Evolutionary conservation across 495 filamentous ascomycete species (phyloP), one percentile per base, ranked within the genome.

Genomic region (Niebla homalea): DNA sequence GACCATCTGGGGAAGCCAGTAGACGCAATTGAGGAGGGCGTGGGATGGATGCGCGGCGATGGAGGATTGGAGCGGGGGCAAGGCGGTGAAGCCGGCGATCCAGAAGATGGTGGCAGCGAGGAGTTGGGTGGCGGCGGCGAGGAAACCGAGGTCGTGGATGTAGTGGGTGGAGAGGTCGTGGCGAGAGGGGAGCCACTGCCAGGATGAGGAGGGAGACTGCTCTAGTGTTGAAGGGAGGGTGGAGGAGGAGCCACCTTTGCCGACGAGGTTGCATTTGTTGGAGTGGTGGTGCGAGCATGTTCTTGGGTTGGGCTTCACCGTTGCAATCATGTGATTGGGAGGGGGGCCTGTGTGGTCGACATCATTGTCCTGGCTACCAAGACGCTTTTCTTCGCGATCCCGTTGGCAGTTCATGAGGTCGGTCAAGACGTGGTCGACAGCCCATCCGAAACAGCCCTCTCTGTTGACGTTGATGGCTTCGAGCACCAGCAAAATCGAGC

Each of bases 361-460:
- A 8, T 7, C 8, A 12, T 32, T 32, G 29, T 7, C 14, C 29
- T 32, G 2, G 29, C 8, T 3, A 2, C 29, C 29, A 32, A 11
- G 12, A 7, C 5, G 2, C 7, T 3, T 32, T 7, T 32, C 26
- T 11, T 32, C 29, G 29, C 2, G 7, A 12, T 1, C 29, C 29
- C 3, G 10, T 12, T 32, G 8, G 3, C 14, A 12, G 3, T 32
- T 12, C 29, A 32, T 7, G 0, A 32, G 29, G 5, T 32, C 29
- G 5, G 29, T 32, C 8, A 32, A 32, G 29, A 12, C 29, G 29
- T 11, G 3, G 14, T 32, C 29, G 8, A 84, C 36, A 0, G 83
- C 83, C 81, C 80, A 86, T 15, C 83, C 83, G 62, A 86, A 85
- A 60, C 82, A 87, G 12, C 76, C 78, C 0, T 73, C 65, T 16